Evolutionary conservation across 495 filamentous ascomycete genomes (phyloP), one percentile per base, ranked within the genome.

Genomic region (Aeminium ludgeri): DNA sequence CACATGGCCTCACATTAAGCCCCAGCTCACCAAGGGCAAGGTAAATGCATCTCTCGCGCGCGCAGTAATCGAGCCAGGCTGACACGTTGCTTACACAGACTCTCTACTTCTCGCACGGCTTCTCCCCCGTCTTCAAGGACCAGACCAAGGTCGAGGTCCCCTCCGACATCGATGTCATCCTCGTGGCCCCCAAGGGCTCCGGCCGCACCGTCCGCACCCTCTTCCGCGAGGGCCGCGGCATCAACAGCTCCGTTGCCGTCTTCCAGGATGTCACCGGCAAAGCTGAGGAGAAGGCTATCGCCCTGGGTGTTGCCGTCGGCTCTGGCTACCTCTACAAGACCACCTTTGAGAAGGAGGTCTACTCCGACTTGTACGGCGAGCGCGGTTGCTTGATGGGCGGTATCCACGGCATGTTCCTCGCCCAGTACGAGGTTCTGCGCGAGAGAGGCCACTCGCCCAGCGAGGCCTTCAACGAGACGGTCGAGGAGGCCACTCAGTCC

Each of bases 381-480:
- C 86, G 89, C 68, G 89, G 91, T 60, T 97, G 91, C 73, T 70
- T 97, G 53, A 97, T 96, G 91, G 91, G 89, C 55, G 89, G 91
- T 65, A 97, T 97, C 67, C 91, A 97, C 74, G 89, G 89, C 66
- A 96, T 97, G 89, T 97, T 97, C 80, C 83, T 97, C 52, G 89
- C 89, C 45, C 89, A 97, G 73, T 96, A 97, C 72, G 91, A 97
- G 74, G 89, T 96, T 55, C 86, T 97, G 62, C 89, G 89, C 59
- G 89, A 97, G 75, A 74, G 80, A 51, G 89, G 89, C 64, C 89
- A 97, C 76, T 77, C 70, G 70, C 89, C 89, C 57, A 86, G 80
- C 56, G 91, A 97, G 70, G 89, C 89, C 46, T 96, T 97, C 80
- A 96, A 97, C 73, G 89, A 96, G 83, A 62, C 89, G 50, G 89